A percentile compares a stretch with the other conserved stretches of the same genome.
phyloP scores from a whole-genome alignment of 2,329 filamentous ascomycete genomes.

The Kalaharituber pfeilii region DNA sequence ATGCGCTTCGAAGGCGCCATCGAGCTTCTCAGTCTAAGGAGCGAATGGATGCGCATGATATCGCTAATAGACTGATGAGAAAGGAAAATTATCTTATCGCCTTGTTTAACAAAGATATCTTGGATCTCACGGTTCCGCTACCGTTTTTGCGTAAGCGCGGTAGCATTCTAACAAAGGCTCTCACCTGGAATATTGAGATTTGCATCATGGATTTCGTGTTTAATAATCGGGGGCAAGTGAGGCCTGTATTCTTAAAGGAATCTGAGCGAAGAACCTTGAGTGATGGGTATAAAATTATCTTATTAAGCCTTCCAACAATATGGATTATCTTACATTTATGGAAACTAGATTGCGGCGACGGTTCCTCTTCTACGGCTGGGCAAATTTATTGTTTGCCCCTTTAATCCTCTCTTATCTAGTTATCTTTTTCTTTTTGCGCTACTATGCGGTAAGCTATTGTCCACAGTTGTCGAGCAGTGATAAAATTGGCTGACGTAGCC shows the following conservation, averaged over 20 bases:
- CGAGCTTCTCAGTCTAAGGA: conserved; percentile 72
- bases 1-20: conserved; percentile 40
- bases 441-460: conserved; percentile 55
- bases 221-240: conserved; percentile 71
- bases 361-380: conserved; percentile 64
- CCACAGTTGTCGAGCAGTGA: too few relatives aligned
- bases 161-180: conserved; percentile 71
- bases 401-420: conserved; percentile 75
- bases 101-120: conserved; percentile 87
- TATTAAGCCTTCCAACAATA: neutral
- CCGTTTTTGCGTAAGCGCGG: conserved; percentile 57
- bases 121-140: conserved; percentile 70
- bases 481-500: conserved; percentile 16
- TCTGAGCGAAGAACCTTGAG: conserved; percentile 65
- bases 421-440: conserved; percentile 81
- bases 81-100: conserved; percentile 95
- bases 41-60: conserved; percentile 86
- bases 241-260: conserved; percentile 68
- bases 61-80: conserved; percentile 91
- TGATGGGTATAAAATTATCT: conserved; percentile 36
- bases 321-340: conserved; percentile 4
- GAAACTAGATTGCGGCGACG: conserved; percentile 42
- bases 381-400: conserved; percentile 74
- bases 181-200: conserved; percentile 83
- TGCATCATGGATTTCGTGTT: conserved; percentile 90